phyloP scores from a whole-genome alignment of 805 yeast species.

The Hermanozyma aechmeae region DNA sequence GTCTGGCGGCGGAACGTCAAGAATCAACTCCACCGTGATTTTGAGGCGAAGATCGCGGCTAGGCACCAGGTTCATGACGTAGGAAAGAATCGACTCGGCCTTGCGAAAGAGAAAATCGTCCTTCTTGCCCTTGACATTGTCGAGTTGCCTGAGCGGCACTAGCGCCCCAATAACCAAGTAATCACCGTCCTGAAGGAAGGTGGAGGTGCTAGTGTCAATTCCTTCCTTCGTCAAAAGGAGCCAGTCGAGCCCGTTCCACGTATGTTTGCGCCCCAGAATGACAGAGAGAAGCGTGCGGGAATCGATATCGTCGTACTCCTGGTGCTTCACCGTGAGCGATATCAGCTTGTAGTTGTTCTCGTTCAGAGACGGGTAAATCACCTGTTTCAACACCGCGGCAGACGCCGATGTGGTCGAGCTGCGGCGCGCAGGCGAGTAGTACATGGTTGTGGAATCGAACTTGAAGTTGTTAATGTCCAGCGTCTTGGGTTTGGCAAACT shows the following conservation, averaged over 20 bases:
- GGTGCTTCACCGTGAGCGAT: slow-evolving; percentile 37
- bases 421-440: slow-evolving; percentile 5
- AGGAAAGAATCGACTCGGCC: slow-evolving; percentile 13
- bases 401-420: slow-evolving; percentile 2
- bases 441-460: slow-evolving; percentile 24
- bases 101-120: slow-evolving; percentile 12
- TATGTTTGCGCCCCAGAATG: slow-evolving; percentile 31
- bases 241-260: slow-evolving; percentile 37
- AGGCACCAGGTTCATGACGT: slow-evolving; percentile 11
- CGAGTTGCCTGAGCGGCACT: slow-evolving; percentile 18
- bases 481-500: slow-evolving; percentile 31
- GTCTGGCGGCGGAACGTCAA: slow-evolving; percentile 10
- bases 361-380: slow-evolving; percentile 20
- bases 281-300: slow-evolving; percentile 29
- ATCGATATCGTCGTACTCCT: slow-evolving; percentile 24
- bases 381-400: slow-evolving; percentile 4
- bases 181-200: slow-evolving; percentile 29
- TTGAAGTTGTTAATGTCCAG: slow-evolving; percentile 34
- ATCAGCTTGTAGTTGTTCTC: slow-evolving; percentile 35
- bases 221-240: slow-evolving; percentile 12
- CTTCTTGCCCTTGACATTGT: slow-evolving; percentile 8
- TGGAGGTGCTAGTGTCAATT: neutral
- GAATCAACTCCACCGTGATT: slow-evolving; percentile 30
- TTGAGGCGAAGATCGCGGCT: slow-evolving; percentile 17
- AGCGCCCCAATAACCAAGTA: slow-evolving; percentile 26